phyloP scores from a whole-genome alignment of 495 filamentous ascomycete genomes.

The Tuber calosporum region DNA sequence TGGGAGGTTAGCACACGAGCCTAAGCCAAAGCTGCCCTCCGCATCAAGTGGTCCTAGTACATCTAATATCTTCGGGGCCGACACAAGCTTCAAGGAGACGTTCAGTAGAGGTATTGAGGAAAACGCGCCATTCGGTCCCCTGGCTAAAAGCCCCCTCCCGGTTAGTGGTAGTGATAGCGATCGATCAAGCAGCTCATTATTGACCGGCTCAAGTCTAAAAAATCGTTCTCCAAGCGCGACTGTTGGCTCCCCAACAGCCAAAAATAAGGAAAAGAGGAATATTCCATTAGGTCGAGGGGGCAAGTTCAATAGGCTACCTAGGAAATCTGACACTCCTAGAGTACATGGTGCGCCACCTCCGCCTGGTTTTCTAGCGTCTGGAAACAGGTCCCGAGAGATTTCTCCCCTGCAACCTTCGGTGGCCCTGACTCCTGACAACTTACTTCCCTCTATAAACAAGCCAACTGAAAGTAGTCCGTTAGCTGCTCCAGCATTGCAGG shows the following conservation, averaged over 20 bases:
- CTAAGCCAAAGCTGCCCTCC: slow-evolving; percentile 46
- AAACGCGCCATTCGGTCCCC: slow-evolving; percentile 27
- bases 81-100: slow-evolving; percentile 24
- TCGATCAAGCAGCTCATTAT: slow-evolving; percentile 11
- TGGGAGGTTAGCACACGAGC: slow-evolving; percentile 44
- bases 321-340: slow-evolving; percentile 17
- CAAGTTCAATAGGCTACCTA: slow-evolving; percentile 18
- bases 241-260: slow-evolving; percentile 3
- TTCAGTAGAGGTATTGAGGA: slow-evolving; percentile 27
- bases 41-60: slow-evolving; percentile 18
- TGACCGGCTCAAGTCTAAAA: slow-evolving; percentile 4
- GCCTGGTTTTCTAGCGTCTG: background rate
- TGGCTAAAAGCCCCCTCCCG: slow-evolving; percentile 11
- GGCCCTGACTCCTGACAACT: slow-evolving; percentile 3
- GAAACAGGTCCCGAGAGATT: background rate
- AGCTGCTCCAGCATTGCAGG: slow-evolving; percentile 24
- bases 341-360: slow-evolving; percentile 9
- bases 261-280: slow-evolving; percentile 21
- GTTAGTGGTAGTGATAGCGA: slow-evolving; percentile 10
- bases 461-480: slow-evolving; percentile 31
- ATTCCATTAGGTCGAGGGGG: slow-evolving; percentile 24
- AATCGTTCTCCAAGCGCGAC: slow-evolving; percentile 9
- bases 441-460: slow-evolving; percentile 4
- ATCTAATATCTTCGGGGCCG: slow-evolving; percentile 24
- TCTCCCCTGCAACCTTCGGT: slow-evolving; percentile 6